Evolutionary conservation across 2,329 filamentous ascomycete species (phyloP), one percentile per base, ranked within the genome.

Genomic region (Alternaria alternata): DNA sequence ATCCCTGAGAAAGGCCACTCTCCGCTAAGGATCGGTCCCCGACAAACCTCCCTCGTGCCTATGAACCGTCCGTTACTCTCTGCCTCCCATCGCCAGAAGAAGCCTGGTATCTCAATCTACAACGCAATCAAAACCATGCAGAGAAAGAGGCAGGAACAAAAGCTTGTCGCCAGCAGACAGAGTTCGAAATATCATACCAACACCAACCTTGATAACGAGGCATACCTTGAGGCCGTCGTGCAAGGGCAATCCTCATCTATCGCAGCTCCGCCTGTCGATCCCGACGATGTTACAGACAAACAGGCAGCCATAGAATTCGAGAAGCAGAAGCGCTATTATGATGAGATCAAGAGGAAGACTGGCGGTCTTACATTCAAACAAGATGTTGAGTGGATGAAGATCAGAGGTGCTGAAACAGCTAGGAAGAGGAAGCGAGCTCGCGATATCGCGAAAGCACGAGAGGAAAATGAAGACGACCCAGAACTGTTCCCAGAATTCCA

Each of bases 351-450:
- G 44, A 46, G 11, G 8, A 65, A 63, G 24, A 54, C 54, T 14
- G 70, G 73, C 8, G 47, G 30, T 2, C 62, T 76, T 0, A 43
- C 46, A 2, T 74, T 78, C 51, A 39, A 42, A 7, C 58, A 75
- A 28, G 69, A 78, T 3, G 43, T 78, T 26, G 70, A 70, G 20
- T 78, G 70, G 73, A 63, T 73, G 62, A 70, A 59, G 51, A 66
- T 77, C 12, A 24, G 54, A 42, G 51, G 41, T 4, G 64, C 46
- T 0, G 72, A 79, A 55, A 43, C 62, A 8, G 67, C 68, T 14
- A 44, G 66, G 14, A 39, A 39, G 26, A 62, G 52, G 39, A 74
- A 70, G 43, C 64, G 61, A 34, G 41, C 59, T 8, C 67, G 71
- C 4, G 64, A 68, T 49, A 26, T 66, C 24, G 58, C 54, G 5